These are phyloP conservation scores for Saposhnikovia divaricata DNA, from an alignment of 129 eudicot species.

Conservation along the genomic window DNA sequence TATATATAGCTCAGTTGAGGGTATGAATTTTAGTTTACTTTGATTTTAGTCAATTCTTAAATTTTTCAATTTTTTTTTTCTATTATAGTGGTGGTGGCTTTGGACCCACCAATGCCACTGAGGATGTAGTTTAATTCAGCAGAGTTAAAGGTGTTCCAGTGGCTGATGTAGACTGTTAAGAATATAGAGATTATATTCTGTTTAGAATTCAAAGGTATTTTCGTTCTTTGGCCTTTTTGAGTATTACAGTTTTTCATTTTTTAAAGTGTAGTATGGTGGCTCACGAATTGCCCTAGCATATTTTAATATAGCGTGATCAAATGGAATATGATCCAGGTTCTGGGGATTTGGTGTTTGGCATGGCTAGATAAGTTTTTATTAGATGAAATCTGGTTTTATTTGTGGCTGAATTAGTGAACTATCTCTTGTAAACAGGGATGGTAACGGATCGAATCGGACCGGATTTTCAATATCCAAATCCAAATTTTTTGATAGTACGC, in stretches of 20 bases:
- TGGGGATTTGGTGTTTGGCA: not conserved
- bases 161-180: not conserved
- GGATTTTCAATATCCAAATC: no score
- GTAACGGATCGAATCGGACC: no score
- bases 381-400: not conserved
- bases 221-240: not conserved
- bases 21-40: constrained; percentile 27
- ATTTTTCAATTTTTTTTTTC: constrained; percentile 17
- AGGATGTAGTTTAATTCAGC: constrained; percentile 35
- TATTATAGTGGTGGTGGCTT: constrained; percentile 21
- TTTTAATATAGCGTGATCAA: not conserved
- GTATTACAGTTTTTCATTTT: not conserved
- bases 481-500: no score
- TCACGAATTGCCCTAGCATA: not conserved
- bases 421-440: no score
- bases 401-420: no score
- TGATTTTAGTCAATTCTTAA: not conserved
- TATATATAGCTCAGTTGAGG: constrained; percentile 55
- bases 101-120: constrained; percentile 33
- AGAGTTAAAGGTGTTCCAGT: constrained; percentile 4
- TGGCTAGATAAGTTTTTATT: not conserved
- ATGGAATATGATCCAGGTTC: not conserved
- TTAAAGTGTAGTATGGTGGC: not conserved
- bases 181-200: not conserved
- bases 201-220: constrained; percentile 5